Base-by-base conservation (phyloP, 108 stramenopile genomes). In the Phaeodactylum tricornutum region DNA sequence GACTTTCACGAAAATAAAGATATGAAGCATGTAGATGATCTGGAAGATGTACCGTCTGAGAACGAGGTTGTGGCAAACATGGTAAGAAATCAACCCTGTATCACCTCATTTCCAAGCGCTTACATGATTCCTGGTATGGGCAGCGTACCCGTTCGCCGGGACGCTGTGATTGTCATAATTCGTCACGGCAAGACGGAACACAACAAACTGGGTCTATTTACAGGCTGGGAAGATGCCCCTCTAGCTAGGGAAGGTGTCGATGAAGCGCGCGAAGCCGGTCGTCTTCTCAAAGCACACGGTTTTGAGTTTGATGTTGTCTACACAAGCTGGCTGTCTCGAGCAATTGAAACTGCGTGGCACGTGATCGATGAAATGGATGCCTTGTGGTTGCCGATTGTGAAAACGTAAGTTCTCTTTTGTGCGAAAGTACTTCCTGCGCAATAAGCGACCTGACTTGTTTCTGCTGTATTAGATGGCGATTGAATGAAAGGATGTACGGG, bases 231-330 rank as follows among this genome's bases (percentile, higher is more conserved):
- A 43, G 36, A 37, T 50, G 47, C 32, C 22, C 34, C 50, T 14
- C 66, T 95, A 6, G 91, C 91, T 16, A 39, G 55, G 31, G 94
- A 95, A 40, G 94, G 94, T 5, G 64, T 88, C 4, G 81, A 82
- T 35, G 94, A 95, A 46, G 94, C 94, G 0, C 75, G 75, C 37
- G 56, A 51, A 4, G 94, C 94, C 11, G 94, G 94, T 5, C 51
- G 56, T 8, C 53, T 92, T 9, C 53, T 95, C 19, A 84, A 83
- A 34, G 29, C 55, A 19, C 85, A 92, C 66, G 90, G 89, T 0
- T 86, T 95, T 55, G 84, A 94, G 34, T 95, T 99, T 60, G 96
- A 99, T 64, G 71, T 89, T 27, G 95, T 96, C 2, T 99, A 97
- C 66, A 96, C 96, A n/a, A 84, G 80, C 0, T 85, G 92, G 77